A percentile compares a stretch with the other conserved stretches of the same genome.
These are phyloP conservation scores for Balakata baccata DNA, from an alignment of 345 rosid genomes.

Conservation along the genomic window DNA sequence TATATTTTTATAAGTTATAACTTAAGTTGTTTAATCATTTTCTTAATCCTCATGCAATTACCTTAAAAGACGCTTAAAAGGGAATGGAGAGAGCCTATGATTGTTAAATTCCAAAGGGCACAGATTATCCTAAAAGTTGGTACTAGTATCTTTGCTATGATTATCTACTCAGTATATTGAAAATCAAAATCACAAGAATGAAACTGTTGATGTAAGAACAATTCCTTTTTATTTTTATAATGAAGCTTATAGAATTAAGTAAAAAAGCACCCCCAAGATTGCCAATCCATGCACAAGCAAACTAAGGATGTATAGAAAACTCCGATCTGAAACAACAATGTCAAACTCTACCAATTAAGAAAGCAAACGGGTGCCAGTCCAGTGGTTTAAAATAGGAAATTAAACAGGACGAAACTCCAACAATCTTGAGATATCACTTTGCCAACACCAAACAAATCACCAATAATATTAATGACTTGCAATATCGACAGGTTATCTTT, in stretches of 20 bases:
- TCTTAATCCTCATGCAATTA: too few relatives aligned
- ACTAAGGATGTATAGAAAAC: background rate
- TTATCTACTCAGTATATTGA: background rate
- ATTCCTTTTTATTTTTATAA: background rate
- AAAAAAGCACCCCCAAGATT: background rate
- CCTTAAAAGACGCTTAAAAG: too few relatives aligned
- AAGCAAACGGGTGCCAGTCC: background rate
- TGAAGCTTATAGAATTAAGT: background rate
- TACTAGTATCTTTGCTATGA: background rate
- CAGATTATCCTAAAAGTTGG: conserved; percentile 7
- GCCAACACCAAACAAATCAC: too few relatives aligned
- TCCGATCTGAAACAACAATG: background rate
- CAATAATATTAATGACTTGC: background rate
- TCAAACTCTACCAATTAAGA: background rate
- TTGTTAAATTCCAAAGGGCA: background rate
- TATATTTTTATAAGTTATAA: too few relatives aligned
- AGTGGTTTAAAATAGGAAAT: background rate
- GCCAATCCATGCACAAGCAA: background rate
- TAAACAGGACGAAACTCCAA: background rate
- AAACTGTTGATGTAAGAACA: too few relatives aligned
- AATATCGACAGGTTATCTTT: background rate
- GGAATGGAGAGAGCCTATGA: too few relatives aligned
- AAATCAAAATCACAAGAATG: background rate
- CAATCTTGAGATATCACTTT: background rate
- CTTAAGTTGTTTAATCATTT: too few relatives aligned